These are phyloP conservation scores for Daldinia grandis DNA, from an alignment of 495 filamentous ascomycete genomes.

Conservation along the genomic window DNA sequence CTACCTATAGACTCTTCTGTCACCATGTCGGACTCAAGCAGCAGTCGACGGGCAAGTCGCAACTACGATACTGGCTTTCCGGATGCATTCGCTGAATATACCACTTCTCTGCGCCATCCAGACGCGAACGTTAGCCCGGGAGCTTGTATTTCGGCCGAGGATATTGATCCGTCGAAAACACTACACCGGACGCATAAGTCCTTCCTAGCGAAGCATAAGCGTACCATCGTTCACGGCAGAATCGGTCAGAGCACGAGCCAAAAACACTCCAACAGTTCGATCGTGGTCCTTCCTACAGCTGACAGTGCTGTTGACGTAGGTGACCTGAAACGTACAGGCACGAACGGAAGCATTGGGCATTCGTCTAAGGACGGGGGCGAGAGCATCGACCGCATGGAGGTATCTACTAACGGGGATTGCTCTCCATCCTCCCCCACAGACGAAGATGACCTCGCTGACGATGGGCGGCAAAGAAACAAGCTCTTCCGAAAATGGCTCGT, in stretches of 20 bases:
- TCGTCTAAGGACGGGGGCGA: conserved; percentile 37
- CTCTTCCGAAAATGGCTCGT: conserved; percentile 39
- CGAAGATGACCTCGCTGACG: conserved; percentile 21
- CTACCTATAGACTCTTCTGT: conserved; percentile 4
- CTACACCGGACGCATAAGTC: conserved; percentile 43
- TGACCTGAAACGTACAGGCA: conserved; percentile 20
- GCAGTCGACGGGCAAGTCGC: conserved; percentile 39
- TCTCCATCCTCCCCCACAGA: conserved; percentile 25
- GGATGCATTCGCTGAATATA: conserved; percentile 43
- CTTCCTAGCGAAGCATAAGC: conserved; percentile 42
- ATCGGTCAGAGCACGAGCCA: conserved; percentile 15
- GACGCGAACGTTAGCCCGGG: conserved; percentile 41
- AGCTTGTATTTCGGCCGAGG: conserved; percentile 44
- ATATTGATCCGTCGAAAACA: conserved; percentile 42
- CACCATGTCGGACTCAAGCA: conserved; percentile 39
- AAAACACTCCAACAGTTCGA: conserved; percentile 9
- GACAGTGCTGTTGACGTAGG: conserved; percentile 35
- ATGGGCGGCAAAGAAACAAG: conserved; percentile 32
- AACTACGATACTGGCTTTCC: conserved; percentile 45
- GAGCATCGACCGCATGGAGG: conserved; percentile 25
- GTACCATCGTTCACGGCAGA: conserved; percentile 36
- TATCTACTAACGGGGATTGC: conserved; percentile 24
- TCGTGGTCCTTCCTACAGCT: conserved; percentile 11
- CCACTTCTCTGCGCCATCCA: conserved; percentile 45
- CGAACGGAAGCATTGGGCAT: conserved; percentile 28